These are phyloP conservation scores for Phlebiopsis flavidoalba DNA, from an alignment of 768 basidiomycete species.

Conservation along the genomic window DNA sequence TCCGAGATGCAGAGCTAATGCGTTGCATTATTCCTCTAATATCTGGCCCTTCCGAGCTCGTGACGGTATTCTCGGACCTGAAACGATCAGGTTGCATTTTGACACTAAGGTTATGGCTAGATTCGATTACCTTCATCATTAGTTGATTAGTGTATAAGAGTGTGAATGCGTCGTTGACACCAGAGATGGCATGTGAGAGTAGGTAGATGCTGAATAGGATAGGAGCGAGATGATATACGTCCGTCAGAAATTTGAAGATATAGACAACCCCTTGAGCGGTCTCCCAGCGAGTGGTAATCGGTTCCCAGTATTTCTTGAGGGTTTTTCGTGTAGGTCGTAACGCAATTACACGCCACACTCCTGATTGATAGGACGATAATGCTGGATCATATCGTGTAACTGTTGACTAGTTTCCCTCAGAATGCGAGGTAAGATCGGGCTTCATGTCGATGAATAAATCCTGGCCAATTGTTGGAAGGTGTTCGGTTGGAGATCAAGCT, in stretches of 20 bases:
- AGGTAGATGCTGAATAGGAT: not conserved
- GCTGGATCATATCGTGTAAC: not conserved
- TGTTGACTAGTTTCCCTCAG: not conserved
- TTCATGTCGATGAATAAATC: no score
- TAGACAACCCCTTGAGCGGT: not conserved
- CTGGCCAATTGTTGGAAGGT: no score
- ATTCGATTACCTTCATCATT: not conserved
- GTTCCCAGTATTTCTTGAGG: not conserved
- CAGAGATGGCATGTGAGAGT: not conserved
- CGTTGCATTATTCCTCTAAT: not conserved
- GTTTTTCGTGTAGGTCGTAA: not conserved
- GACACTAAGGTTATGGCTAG: not conserved
- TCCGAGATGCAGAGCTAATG: not conserved
- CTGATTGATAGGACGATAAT: not conserved
- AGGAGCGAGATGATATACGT: not conserved
- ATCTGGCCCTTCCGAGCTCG: not conserved
- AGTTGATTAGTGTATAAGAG: not conserved
- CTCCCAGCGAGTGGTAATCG: not conserved
- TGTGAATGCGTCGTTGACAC: not conserved
- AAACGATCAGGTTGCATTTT: not conserved
- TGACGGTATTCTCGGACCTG: not conserved
- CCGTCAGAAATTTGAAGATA: not conserved
- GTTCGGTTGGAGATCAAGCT: no score
- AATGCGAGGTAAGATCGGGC: no score
- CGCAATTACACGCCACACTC: not conserved